Evolutionary conservation across 352 stramenopile species (phyloP).

Genomic region (Blastocystis sp.): DNA sequence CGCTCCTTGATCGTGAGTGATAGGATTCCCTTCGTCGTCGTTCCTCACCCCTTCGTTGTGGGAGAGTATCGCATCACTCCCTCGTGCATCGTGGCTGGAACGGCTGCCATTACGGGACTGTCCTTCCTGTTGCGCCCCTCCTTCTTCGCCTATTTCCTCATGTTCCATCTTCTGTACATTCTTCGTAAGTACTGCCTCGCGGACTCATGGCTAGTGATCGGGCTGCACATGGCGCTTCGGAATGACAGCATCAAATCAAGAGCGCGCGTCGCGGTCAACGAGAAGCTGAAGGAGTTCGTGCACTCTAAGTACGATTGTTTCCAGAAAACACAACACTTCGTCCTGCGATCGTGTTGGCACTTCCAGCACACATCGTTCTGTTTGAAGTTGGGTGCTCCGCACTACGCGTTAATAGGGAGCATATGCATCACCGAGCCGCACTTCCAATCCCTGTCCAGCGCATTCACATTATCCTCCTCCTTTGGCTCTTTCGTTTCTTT

Average conservation of each 20-base stretch:
- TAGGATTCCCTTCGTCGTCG: conserved; percentile 60
- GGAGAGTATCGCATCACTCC: conserved; percentile 52
- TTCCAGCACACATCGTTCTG: conserved; percentile 71
- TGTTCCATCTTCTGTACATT: conserved; percentile 55
- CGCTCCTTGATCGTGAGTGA: neutral
- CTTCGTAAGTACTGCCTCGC: neutral
- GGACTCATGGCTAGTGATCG: neutral
- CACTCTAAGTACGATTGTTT: conserved; percentile 10
- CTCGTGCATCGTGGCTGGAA: conserved; percentile 27
- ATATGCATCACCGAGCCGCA: conserved; percentile 22
- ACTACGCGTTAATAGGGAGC: conserved; percentile 18
- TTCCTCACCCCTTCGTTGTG: conserved; percentile 55
- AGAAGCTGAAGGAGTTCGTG: conserved; percentile 35
- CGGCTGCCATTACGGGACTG: conserved; percentile 5
- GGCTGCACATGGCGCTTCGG: conserved; percentile 18
- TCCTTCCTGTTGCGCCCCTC: neutral
- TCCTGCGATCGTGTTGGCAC: conserved; percentile 54
- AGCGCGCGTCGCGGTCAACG: conserved; percentile 27
- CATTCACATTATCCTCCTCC: neutral
- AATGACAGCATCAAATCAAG: conserved; percentile 61
- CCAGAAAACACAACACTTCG: conserved; percentile 16
- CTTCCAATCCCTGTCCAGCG: conserved; percentile 41
- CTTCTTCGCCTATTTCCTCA: conserved; percentile 12
- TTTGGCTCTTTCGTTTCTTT: conserved; percentile 25
- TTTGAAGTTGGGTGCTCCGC: conserved; percentile 51